Percentiles rank a stretch among this genome's conserved stretches.
phyloP scores from a whole-genome alignment of 768 basidiomycete genomes.

The Tephrocybe sp. region DNA sequence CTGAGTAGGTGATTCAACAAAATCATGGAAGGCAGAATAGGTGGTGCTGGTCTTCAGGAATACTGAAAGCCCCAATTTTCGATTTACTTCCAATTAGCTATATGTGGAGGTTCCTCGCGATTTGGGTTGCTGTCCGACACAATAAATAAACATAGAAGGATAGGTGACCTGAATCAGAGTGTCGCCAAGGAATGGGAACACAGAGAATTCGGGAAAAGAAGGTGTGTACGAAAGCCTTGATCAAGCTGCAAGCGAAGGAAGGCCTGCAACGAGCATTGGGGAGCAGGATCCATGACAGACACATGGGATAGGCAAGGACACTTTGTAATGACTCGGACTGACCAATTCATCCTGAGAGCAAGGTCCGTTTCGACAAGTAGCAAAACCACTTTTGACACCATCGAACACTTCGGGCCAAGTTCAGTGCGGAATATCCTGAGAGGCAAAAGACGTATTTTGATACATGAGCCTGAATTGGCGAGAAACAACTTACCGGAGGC shows the following conservation, averaged over 20 bases:
- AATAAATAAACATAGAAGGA: background rate
- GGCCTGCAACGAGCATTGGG: background rate
- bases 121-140: background rate
- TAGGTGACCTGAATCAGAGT: background rate
- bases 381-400: background rate
- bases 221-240: background rate
- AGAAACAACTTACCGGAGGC: too few species aligned
- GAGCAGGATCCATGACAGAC: background rate
- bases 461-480: too few species aligned
- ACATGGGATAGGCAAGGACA: background rate
- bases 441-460: too few species aligned
- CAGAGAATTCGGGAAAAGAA: too few species aligned
- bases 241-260: background rate
- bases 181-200: too few species aligned
- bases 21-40: too few species aligned
- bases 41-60: too few species aligned
- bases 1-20: too few species aligned
- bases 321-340: background rate
- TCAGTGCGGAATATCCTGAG: background rate
- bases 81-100: background rate
- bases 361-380: background rate
- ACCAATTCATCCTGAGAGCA: too few species aligned
- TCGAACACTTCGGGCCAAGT: background rate
- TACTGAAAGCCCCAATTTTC: too few species aligned
- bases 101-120: background rate